phyloP scores from a whole-genome alignment of 495 filamentous ascomycete genomes.

The Penicillium macrosclerotiorum region DNA sequence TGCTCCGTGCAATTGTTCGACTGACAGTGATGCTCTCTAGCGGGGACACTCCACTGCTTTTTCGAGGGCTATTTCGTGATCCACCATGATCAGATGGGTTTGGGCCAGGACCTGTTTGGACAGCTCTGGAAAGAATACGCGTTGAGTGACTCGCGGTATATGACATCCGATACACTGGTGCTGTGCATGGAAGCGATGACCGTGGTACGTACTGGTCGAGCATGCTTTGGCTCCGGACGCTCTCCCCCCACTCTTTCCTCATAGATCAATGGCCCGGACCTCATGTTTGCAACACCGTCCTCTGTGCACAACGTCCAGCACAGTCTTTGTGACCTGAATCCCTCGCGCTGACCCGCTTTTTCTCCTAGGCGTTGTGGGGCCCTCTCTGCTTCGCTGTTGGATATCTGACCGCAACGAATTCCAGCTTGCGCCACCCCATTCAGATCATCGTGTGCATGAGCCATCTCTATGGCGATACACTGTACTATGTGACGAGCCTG shows the following conservation, averaged over 20 bases:
- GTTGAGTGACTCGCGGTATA: constrained; percentile 77
- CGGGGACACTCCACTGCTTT: constrained; percentile 67
- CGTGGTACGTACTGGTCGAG: constrained; percentile 64
- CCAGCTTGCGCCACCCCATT: constrained; percentile 65
- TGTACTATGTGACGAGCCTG: constrained; percentile 82
- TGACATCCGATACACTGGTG: constrained; percentile 76
- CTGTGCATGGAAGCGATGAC: constrained; percentile 84
- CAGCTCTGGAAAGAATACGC: constrained; percentile 91
- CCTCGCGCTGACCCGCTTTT: constrained; percentile 10
- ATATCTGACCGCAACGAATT: constrained; percentile 56
- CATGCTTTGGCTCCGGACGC: too few species aligned
- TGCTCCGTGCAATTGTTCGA: too few species aligned
- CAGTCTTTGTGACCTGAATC: not conserved
- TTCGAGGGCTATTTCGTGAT: constrained; percentile 84
- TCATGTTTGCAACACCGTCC: not conserved
- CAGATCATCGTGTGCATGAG: constrained; percentile 72
- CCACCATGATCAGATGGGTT: constrained; percentile 60
- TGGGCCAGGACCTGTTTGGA: constrained; percentile 62
- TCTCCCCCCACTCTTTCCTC: too few species aligned
- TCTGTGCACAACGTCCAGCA: not conserved
- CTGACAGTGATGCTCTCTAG: constrained; percentile 33
- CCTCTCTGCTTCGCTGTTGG: constrained; percentile 73
- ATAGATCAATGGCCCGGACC: not conserved
- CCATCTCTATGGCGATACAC: constrained; percentile 80
- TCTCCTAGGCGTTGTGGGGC: constrained; percentile 64